phyloP scores from a whole-genome alignment of 2,329 filamentous ascomycete genomes.

The Orbilia quercus region DNA sequence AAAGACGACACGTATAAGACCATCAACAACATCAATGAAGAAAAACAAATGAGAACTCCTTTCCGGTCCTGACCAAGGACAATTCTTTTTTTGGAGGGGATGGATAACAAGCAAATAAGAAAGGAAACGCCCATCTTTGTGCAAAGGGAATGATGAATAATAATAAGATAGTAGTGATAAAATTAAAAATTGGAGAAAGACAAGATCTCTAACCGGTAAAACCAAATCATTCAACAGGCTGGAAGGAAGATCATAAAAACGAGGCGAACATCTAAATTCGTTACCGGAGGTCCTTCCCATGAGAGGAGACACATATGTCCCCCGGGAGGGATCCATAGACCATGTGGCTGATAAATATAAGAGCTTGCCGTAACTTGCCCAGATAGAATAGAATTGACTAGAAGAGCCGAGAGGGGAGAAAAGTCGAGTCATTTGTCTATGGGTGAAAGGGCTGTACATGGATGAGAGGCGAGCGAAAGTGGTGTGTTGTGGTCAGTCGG shows the following conservation, averaged over 20 bases:
- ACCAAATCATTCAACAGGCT: constrained; percentile 38
- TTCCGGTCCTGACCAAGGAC: constrained; percentile 56
- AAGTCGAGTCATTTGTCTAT: constrained; percentile 46
- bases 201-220: constrained; percentile 51
- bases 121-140: constrained; percentile 55
- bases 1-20: no score
- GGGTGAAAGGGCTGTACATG: constrained; percentile 35
- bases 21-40: constrained; percentile 5
- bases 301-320: not conserved
- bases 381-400: constrained; percentile 12
- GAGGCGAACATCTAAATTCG: constrained; percentile 45
- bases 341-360: constrained; percentile 7
- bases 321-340: constrained; percentile 21
- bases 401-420: constrained; percentile 17
- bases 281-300: constrained; percentile 26
- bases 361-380: constrained; percentile 3
- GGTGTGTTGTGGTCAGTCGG: constrained; percentile 32
- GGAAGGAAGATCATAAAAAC: constrained; percentile 18
- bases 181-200: constrained; percentile 7
- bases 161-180: not conserved
- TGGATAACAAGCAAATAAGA: constrained; percentile 39
- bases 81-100: constrained; percentile 45
- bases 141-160: no score
- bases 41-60: constrained; percentile 46
- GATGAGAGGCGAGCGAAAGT: constrained; percentile 6